Evolutionary conservation across 768 basidiomycete genomes (phyloP).

Genomic region (Lanmaoa pseudosensibilis): DNA sequence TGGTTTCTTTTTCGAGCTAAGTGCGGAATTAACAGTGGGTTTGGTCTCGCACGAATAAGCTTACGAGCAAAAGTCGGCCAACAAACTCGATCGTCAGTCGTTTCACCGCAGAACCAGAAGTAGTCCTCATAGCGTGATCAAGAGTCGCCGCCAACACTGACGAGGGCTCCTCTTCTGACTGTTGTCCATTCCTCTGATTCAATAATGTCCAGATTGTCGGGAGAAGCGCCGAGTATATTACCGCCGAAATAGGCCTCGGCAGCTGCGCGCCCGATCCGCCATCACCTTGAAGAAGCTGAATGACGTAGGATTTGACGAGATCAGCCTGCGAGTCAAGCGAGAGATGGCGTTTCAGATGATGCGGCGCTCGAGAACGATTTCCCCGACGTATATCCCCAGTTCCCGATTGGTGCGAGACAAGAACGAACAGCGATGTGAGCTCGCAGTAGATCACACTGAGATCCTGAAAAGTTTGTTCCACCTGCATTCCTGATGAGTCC

Average conservation of each 20-base stretch:
- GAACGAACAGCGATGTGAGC: conserved; percentile 61
- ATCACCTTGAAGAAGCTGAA: conserved; percentile 56
- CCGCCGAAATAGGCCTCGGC: conserved; percentile 51
- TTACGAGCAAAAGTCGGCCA: conserved; percentile 65
- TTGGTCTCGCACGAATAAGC: conserved; percentile 13
- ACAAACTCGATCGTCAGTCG: conserved; percentile 73
- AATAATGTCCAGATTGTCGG: conserved; percentile 80
- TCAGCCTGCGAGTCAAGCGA: conserved; percentile 43
- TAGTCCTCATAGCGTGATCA: conserved; percentile 61
- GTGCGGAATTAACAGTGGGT: conserved; percentile 3
- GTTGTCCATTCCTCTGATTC: conserved; percentile 41
- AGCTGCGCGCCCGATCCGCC: conserved; percentile 42
- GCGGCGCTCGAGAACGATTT: conserved; percentile 9
- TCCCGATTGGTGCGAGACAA: conserved; percentile 31
- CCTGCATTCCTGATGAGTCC: conserved; percentile 38
- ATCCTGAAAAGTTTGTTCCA: conserved; percentile 65
- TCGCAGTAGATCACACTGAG: conserved; percentile 80
- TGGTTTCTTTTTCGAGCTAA: conserved; percentile 60
- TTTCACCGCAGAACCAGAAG: conserved; percentile 65
- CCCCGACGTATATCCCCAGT: conserved; percentile 4
- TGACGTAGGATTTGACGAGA: conserved; percentile 60
- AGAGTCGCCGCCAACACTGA: conserved; percentile 53
- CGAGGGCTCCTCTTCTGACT: conserved; percentile 19
- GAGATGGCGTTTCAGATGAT: conserved; percentile 12
- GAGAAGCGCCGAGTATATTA: conserved; percentile 63